Evolutionary conservation across 2,329 filamentous ascomycete genomes (phyloP), one percentile per base, ranked within the genome.

Genomic region (Ophiostoma angusticollis): DNA sequence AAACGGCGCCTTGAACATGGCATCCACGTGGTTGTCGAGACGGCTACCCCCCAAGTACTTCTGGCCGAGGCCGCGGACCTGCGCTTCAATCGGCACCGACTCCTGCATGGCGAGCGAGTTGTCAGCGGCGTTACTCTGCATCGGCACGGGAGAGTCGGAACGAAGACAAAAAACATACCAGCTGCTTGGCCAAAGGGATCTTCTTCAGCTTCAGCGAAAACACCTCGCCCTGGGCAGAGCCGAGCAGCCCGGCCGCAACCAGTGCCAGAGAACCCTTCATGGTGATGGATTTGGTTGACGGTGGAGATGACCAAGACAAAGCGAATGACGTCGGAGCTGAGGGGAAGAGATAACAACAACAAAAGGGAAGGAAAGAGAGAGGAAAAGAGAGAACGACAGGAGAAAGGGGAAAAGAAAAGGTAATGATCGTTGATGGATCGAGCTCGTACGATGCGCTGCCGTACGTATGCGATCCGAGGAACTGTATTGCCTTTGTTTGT

Each of bases 201-300:
- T 98, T 98, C 74, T 95, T 83, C 56, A 98, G 80, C 74, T 93
- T 91, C 74, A 95, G 80, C 73, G 85, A 93, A 77, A 96, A 85
- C 50, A 94, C 72, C 55, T 78, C 85, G 52, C 35, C 89, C 58
- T 83, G 74, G 58, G 82, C 82, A 17, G 80, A 78, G 68, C 83
- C 82, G 56, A 87, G 72, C 70, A 93, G 76, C 68, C 79, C 72
- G 55, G 79, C 78, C 65, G 84, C 47, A 38, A 43, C 80, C 60
- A 85, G 70, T 58, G 94, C 63, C 56, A 86, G 68, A 64, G 79
- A 69, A 62, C 78, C 78, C 80, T 93, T 95, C 89, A 95, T 96
- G 62, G 51, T 70, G 61, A 59, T 59, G 49, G 52, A 49, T 25
- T 18, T 31, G n/a, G n/a, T n/a, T 14, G 19, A 22, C 7, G 28